Evolutionary conservation across 768 basidiomycete species (phyloP), one percentile per base, ranked within the genome.

Genomic region (Epithele typhae): DNA sequence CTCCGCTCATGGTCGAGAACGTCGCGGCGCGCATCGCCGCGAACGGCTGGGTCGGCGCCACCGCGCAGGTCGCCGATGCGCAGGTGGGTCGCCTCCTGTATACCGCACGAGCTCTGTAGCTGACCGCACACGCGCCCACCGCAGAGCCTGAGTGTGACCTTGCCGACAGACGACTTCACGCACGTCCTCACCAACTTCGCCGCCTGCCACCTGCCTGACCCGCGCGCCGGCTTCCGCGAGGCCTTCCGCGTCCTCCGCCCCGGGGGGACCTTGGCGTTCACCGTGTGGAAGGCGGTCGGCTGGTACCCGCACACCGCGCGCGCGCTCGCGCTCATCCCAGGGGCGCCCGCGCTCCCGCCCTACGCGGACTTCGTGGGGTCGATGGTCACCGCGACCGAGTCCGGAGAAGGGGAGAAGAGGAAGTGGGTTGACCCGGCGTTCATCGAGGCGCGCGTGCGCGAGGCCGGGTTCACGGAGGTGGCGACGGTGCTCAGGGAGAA

Each of bases 121-220:
- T 23, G 40, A 32, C 24, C 40, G 27, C 27, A 30, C 27, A 7
- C 14, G 27, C 27, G 27, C 35, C 6, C n/a, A 36, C 18, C 35
- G 9, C 17, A 36, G 17, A 36, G 17, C 15, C 17, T 34, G 42
- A 36, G 17, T 3, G 35, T 43, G 42, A 33, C 33, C 42, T 35
- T 43, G n/a, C 42, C 42, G 3, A 34, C 42, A 14, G n/a, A 23
- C 21, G 19, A 43, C 21, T 43, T 35, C 42, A 43, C 42, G 25
- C 42, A 43, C 23, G 42, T 43, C 32, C 6, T 36, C 32, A 34
- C 42, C 19, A 43, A 34, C 42, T 43, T 43, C 34, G 42, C 32
- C 15, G 32, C 35, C 42, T 18, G 33, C 32, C 19, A 21, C 21
- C 14, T 43, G n/a, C 19, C 42, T 33, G 30, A 43, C 22, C 42